Evolutionary conservation across 371 early-diverging fungal genomes (phyloP).

Genomic region (Chytridiales sp.): DNA sequence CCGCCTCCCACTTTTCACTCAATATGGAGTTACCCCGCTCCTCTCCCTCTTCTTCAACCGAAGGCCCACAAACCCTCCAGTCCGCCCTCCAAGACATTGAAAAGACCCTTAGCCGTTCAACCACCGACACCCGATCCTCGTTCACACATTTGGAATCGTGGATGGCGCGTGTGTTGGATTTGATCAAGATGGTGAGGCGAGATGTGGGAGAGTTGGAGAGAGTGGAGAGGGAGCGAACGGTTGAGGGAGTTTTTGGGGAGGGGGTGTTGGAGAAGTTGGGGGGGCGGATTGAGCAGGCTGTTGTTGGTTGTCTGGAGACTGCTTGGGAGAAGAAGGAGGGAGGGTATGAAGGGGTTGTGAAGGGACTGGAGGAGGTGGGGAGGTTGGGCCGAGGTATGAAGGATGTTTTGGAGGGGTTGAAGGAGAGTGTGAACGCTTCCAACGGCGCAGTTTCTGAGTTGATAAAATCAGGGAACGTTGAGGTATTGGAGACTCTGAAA

Average conservation of each 20-base stretch:
- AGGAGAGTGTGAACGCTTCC: too few relatives aligned
- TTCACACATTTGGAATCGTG: constrained; percentile 11
- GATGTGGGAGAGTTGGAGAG: constrained; percentile 23
- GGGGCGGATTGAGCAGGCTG: neutral
- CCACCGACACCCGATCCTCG: neutral
- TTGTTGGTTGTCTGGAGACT: neutral
- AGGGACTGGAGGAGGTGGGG: constrained; percentile 7
- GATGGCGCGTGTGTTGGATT: constrained; percentile 25
- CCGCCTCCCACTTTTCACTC: neutral
- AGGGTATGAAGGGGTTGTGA: constrained; percentile 1
- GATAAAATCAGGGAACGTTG: too few relatives aligned
- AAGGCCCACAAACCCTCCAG: neutral
- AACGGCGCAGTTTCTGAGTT: too few relatives aligned
- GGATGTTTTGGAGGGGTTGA: constrained; percentile 3
- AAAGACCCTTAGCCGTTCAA: neutral
- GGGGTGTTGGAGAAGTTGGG: constrained; percentile 4
- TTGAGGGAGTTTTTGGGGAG: neutral
- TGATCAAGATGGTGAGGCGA: constrained; percentile 23
- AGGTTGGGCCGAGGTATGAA: neutral
- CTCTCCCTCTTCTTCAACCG: too few relatives aligned
- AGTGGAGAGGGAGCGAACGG: constrained; percentile 10
- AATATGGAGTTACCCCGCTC: neutral
- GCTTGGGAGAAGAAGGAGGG: neutral
- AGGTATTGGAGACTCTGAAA: too few relatives aligned
- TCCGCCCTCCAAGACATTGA: neutral